Percentiles rank a stretch among this genome's conserved stretches.
These are phyloP conservation scores for Pyrenula massariospora DNA, from an alignment of 495 filamentous ascomycete species.

Conservation along the genomic window DNA sequence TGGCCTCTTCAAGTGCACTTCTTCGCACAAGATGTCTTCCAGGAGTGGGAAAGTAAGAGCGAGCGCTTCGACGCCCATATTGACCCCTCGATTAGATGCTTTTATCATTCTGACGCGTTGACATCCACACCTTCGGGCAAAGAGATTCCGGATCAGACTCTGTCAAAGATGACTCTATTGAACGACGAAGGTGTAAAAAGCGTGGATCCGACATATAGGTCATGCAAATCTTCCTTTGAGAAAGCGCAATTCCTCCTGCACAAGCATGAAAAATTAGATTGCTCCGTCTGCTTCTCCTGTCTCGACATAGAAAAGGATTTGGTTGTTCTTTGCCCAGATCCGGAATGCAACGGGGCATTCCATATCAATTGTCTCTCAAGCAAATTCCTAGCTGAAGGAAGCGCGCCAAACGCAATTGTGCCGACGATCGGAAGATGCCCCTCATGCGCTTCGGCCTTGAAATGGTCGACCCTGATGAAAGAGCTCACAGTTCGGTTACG, in stretches of 20 bases:
- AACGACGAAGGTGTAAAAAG: conserved; percentile 2
- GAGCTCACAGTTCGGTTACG: conserved; percentile 64
- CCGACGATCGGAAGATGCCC: conserved; percentile 67
- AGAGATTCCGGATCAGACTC: neutral
- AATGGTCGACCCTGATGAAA: conserved; percentile 71
- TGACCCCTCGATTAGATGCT: conserved; percentile 36
- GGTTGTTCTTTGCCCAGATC: conserved; percentile 58
- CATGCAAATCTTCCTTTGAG: conserved; percentile 33
- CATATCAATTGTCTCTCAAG: conserved; percentile 71
- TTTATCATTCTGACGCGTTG: conserved; percentile 16
- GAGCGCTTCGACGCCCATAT: conserved; percentile 33
- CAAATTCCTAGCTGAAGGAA: conserved; percentile 40
- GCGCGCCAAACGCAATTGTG: conserved; percentile 35
- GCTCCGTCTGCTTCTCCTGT: conserved; percentile 48
- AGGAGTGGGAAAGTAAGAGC: conserved; percentile 53
- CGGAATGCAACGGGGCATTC: conserved; percentile 50
- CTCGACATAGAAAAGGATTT: conserved; percentile 36
- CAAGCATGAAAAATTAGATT: conserved; percentile 42
- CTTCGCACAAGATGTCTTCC: conserved; percentile 57
- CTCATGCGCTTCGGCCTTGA: conserved; percentile 44
- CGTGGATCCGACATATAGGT: neutral
- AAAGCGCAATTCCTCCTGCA: conserved; percentile 58
- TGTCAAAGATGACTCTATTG: neutral
- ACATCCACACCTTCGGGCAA: conserved; percentile 1
- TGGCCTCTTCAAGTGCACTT: conserved; percentile 83